Percentiles rank a stretch among this genome's conserved stretches.
These are phyloP conservation scores for Geum urbanum DNA, from an alignment of 306 rosid genomes.

Conservation along the genomic window DNA sequence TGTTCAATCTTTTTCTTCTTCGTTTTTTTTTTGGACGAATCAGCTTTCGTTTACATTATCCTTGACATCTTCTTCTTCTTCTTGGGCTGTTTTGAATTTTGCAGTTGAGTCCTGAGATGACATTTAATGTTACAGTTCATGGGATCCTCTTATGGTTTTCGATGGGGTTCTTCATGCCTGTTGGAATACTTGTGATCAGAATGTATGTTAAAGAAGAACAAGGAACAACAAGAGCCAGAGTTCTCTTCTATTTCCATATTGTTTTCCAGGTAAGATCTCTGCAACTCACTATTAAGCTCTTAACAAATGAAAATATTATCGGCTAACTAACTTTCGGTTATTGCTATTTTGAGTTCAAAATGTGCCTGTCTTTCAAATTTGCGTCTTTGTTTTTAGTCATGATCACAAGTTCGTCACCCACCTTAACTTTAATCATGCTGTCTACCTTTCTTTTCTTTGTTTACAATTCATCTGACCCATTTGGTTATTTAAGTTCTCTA, in stretches of 20 bases:
- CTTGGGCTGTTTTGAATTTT: not conserved
- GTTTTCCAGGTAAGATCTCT: slow-evolving; percentile 58
- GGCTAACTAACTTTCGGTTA: not conserved
- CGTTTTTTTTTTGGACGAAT: not conserved
- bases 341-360: not conserved
- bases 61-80: not conserved
- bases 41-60: not conserved
- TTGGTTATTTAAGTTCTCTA: not conserved
- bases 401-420: slow-evolving; percentile 31
- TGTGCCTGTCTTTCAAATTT: not conserved
- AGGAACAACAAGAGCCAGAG: slow-evolving; percentile 43
- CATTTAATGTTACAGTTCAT: slow-evolving; percentile 61
- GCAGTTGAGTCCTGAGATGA: slow-evolving; percentile 58
- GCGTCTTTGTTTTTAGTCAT: slow-evolving; percentile 23
- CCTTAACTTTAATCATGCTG: slow-evolving; percentile 69
- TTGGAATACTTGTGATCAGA: slow-evolving; percentile 71
- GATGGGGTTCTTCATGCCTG: slow-evolving; percentile 77
- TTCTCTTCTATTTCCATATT: slow-evolving; percentile 78
- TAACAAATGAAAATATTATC: not conserved
- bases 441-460: slow-evolving; percentile 20
- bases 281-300: not conserved
- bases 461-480: slow-evolving; percentile 24
- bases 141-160: slow-evolving; percentile 88
- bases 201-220: slow-evolving; percentile 45
- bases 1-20: no score